These are phyloP conservation scores for Acanthamoeba lenticulata DNA, from an alignment of 208 protist species.

Conservation along the genomic window DNA sequence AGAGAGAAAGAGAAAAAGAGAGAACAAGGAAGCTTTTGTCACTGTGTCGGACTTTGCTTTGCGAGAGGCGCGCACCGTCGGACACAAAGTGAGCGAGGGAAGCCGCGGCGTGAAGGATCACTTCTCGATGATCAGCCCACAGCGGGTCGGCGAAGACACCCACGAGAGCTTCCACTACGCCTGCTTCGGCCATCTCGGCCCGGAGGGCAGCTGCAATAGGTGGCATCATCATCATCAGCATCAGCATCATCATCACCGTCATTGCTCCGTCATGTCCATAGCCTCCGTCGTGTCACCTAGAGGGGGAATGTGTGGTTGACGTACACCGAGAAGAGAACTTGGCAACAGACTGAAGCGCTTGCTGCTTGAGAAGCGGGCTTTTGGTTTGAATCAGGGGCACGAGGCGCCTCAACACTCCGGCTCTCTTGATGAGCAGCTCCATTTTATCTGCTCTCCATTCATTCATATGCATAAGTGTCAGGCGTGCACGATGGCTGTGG, in stretches of 20 bases:
- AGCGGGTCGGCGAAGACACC: background rate
- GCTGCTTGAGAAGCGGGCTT: background rate
- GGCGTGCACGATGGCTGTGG: too few relatives aligned
- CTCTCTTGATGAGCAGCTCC: background rate
- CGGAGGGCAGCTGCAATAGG: background rate
- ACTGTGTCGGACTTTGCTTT: background rate
- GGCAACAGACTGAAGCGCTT: constrained; percentile 5
- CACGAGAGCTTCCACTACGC: background rate
- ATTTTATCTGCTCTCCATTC: background rate
- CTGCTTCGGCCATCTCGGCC: background rate
- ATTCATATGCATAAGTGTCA: background rate
- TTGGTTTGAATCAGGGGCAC: background rate
- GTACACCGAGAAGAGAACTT: background rate
- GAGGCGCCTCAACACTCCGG: background rate
- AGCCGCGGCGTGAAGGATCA: background rate
- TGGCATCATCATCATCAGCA: too few relatives aligned
- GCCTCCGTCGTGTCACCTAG: background rate
- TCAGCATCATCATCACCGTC: too few relatives aligned
- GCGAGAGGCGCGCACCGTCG: background rate
- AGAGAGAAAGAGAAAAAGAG: background rate
- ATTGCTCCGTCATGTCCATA: too few relatives aligned
- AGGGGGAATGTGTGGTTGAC: background rate
- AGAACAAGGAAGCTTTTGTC: background rate
- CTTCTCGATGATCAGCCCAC: background rate
- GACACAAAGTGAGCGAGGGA: background rate